Evolutionary conservation across 78 protist species (phyloP).

Genomic region (Monosiga brevicollis): DNA sequence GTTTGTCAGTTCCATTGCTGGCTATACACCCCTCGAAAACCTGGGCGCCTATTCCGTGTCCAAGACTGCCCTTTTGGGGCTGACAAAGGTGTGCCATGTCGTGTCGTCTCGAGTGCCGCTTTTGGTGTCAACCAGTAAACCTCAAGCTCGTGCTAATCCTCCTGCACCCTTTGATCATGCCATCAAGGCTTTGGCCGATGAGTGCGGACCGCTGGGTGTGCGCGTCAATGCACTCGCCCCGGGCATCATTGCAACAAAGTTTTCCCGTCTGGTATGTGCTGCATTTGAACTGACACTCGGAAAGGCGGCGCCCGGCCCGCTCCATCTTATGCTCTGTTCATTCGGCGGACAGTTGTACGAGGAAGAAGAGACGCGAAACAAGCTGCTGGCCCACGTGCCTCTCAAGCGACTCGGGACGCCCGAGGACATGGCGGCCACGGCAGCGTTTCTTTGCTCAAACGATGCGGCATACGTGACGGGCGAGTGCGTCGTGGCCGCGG

Average conservation of each 20-base stretch:
- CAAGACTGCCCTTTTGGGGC: constrained; percentile 40
- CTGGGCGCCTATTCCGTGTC: constrained; percentile 26
- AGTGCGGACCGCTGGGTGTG: constrained; percentile 16
- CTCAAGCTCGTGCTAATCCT: too few relatives aligned
- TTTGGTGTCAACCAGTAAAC: too few relatives aligned
- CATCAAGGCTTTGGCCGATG: constrained; percentile 21
- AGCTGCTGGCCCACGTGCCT: background rate
- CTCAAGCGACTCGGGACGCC: background rate
- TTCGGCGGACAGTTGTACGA: too few relatives aligned
- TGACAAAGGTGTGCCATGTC: too few relatives aligned
- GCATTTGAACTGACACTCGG: too few relatives aligned
- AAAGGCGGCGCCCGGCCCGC: too few relatives aligned
- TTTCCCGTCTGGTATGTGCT: too few relatives aligned
- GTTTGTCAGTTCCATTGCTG: constrained; percentile 16
- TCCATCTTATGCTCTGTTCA: background rate
- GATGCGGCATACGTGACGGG: constrained; percentile 36
- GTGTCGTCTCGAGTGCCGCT: too few relatives aligned
- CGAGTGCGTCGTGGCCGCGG: constrained; percentile 18
- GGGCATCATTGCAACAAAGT: constrained; percentile 19
- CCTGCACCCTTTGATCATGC: too few relatives aligned
- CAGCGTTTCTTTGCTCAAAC: constrained; percentile 9
- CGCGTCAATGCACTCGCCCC: constrained; percentile 45
- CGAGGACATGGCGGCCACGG: constrained; percentile 1
- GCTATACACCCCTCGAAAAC: background rate
- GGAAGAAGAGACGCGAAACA: background rate